Evolutionary conservation across 2,329 filamentous ascomycete genomes (phyloP), one percentile per base, ranked within the genome.

Genomic region (Beauveria rudraprayagi): DNA sequence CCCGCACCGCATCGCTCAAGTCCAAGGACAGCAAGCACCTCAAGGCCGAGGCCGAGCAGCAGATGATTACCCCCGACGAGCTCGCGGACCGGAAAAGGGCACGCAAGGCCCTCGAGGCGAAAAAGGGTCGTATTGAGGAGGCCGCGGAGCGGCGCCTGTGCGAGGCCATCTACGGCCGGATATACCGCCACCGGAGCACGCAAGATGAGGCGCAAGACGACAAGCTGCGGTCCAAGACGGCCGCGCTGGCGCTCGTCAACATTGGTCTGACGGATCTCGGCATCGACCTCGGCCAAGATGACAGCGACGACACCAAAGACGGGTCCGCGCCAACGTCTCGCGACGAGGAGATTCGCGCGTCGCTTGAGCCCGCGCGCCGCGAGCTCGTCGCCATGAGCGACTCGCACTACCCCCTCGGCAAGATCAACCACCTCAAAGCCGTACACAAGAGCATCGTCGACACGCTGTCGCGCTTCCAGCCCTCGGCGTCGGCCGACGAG

Each of bases 381-480:
- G 88, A 90, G 63, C 76, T 99, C 54, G 80, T 85, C 51, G 83
- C 83, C 63, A 97, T 99, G 93, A 88, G 91, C 69, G 83, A 92
- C 62, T 89, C 91, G 66, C 87, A 87, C 65, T 96, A 92, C 70
- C 94, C 94, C 0, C 78, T 97, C 1, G 94, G 92, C 19, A 99
- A 99, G 75, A 82, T 97, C 47, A 90, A 92, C 68, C 87, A 92
- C 68, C 80, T 99, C 61, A 96, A 92, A 66, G 86, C 87, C 44
- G 90, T 91, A 3, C 94, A 97, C 73, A 95, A 95, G 77, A 89
- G 87, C 65, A 97, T 99, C 65, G 94, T 99, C 54, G 93, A 97
- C 72, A 92, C 92, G 1, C 73, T 88, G 54, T 81, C 84, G 4
- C 80, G 85, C 66, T 86, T 87, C 63, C 84, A 86, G 64, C 84